phyloP scores from a whole-genome alignment of 345 rosid genomes.

The Rhodomyrtus tomentosa region DNA sequence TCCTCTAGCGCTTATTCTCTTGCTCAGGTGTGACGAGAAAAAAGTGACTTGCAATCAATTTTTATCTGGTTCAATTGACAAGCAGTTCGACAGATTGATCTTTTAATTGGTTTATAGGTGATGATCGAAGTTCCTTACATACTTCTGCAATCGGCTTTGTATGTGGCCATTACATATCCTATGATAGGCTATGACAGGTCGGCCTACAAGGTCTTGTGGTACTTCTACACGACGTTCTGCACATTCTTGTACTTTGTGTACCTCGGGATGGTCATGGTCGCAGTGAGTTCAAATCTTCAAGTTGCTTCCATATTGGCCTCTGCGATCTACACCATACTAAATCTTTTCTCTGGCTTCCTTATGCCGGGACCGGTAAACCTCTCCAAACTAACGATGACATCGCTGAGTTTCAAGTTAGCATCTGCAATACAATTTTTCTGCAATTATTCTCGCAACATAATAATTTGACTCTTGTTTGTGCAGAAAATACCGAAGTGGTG shows the following conservation, averaged over 20 bases:
- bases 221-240: slow-evolving; percentile 49
- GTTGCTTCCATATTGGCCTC: slow-evolving; percentile 42
- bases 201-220: slow-evolving; percentile 49
- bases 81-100: not conserved
- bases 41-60: not conserved
- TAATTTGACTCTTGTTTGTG: not conserved
- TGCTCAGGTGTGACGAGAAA: slow-evolving; percentile 34
- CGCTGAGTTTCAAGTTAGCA: not conserved
- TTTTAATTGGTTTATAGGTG: not conserved
- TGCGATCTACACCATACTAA: slow-evolving; percentile 20
- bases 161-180: slow-evolving; percentile 38
- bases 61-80: not conserved
- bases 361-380: slow-evolving; percentile 59
- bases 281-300: slow-evolving; percentile 56
- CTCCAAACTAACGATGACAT: not conserved
- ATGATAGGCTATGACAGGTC: slow-evolving; percentile 60
- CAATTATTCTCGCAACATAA: not conserved
- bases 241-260: slow-evolving; percentile 41
- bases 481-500: slow-evolving; percentile 87
- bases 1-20: slow-evolving; percentile 57
- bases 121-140: not conserved
- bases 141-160: slow-evolving; percentile 26
- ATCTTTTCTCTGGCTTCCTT: slow-evolving; percentile 60
- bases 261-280: slow-evolving; percentile 49
- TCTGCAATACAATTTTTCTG: not conserved